Evolutionary conservation across 2,329 filamentous ascomycete genomes (phyloP).

Genomic region (Pyrenochaeta sp.): DNA sequence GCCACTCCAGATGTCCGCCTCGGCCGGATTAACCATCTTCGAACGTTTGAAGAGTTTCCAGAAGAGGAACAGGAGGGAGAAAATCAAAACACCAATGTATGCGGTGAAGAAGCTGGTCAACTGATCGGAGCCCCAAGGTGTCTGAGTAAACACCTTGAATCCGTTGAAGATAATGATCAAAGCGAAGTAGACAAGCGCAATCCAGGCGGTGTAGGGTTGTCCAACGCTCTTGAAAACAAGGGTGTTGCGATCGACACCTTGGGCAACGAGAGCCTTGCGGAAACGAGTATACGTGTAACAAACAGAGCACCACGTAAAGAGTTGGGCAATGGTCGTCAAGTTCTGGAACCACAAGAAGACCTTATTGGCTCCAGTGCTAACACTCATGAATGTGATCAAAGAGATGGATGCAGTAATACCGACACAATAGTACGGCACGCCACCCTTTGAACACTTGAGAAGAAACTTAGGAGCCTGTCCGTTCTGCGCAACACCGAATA

Average conservation of each 20-base stretch:
- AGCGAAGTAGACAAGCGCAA: slow-evolving; percentile 66
- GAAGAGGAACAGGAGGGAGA: slow-evolving; percentile 60
- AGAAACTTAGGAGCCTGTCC: slow-evolving; percentile 63
- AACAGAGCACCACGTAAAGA: slow-evolving; percentile 64
- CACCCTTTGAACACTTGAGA: slow-evolving; percentile 56
- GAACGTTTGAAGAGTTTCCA: slow-evolving; percentile 75
- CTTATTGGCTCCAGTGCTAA: slow-evolving; percentile 54
- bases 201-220: slow-evolving; percentile 65
- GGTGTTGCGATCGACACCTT: slow-evolving; percentile 63
- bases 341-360: slow-evolving; percentile 76
- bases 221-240: slow-evolving; percentile 60
- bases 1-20: slow-evolving; percentile 57
- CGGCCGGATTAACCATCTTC: slow-evolving; percentile 53
- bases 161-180: slow-evolving; percentile 69
- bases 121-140: slow-evolving; percentile 47
- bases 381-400: slow-evolving; percentile 60
- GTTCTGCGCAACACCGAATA: slow-evolving; percentile 61
- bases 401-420: slow-evolving; percentile 51
- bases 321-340: slow-evolving; percentile 66
- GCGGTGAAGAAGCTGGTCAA: slow-evolving; percentile 60
- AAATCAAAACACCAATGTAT: slow-evolving; percentile 56
- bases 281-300: slow-evolving; percentile 68
- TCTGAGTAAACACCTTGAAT: slow-evolving; percentile 64
- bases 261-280: slow-evolving; percentile 54
- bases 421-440: slow-evolving; percentile 54